Conservation (phyloP, 2,329 filamentous ascomycete species). For the Neoscytalidium dimidiatum region DNA sequence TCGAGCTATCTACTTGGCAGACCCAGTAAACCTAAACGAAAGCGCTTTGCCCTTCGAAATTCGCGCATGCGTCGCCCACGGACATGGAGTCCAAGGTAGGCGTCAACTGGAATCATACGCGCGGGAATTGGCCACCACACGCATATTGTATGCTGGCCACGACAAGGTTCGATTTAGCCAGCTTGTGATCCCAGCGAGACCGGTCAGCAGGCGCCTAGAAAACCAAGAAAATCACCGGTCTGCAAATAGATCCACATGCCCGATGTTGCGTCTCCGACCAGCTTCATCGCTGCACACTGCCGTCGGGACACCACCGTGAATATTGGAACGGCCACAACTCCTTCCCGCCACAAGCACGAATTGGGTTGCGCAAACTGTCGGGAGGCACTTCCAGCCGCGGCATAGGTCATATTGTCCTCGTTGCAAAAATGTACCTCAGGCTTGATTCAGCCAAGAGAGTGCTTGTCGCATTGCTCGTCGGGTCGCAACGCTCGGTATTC, state of each 20-base stretch:
- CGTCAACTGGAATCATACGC: not conserved
- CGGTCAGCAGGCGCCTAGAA: not conserved
- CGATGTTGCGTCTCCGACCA: not conserved
- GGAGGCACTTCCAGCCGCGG: not conserved
- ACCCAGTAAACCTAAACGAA: not conserved
- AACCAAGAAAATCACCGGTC: not conserved
- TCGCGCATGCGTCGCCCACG: not conserved
- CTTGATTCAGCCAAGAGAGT: slow-evolving; percentile 2
- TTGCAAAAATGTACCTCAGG: not conserved
- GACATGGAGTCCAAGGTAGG: not conserved
- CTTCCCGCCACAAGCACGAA: not conserved
- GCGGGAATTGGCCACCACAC: not conserved
- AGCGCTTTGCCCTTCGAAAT: not conserved
- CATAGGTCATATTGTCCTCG: not conserved
- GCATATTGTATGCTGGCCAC: not conserved
- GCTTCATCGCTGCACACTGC: not conserved
- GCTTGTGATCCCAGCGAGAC: not conserved
- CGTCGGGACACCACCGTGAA: not conserved
- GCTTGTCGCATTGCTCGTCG: not conserved
- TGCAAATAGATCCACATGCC: not conserved
- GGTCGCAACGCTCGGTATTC: not conserved
- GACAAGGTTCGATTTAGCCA: not conserved
- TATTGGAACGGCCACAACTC: not conserved
- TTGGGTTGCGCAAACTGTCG: not conserved
- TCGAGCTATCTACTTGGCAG: not conserved